Evolutionary conservation across 1,139 yeast species (phyloP).

Genomic region (Saccharomyces hybrid): DNA sequence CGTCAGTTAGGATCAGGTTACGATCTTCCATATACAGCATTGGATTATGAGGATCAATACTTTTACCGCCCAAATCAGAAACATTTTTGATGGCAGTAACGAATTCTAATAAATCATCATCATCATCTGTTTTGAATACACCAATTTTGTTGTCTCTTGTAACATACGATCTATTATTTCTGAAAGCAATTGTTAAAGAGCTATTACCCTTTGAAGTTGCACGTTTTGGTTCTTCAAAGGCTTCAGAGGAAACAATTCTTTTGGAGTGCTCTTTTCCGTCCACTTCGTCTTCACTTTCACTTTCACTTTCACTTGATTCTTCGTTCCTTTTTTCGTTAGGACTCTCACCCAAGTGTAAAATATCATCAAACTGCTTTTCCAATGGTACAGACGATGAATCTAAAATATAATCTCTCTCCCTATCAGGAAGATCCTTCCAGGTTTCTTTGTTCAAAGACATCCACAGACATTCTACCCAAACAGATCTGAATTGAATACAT

Average conservation of each 20-base stretch:
- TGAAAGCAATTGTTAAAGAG: constrained; percentile 61
- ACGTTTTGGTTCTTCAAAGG: constrained; percentile 25
- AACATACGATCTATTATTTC: constrained; percentile 67
- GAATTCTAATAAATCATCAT: constrained; percentile 46
- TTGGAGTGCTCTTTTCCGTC: constrained; percentile 20
- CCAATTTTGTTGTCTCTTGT: constrained; percentile 75
- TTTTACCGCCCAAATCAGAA: constrained; percentile 43
- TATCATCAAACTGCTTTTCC: constrained; percentile 30
- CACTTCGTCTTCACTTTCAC: constrained; percentile 25
- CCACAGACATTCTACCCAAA: constrained; percentile 51
- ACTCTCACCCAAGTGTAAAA: constrained; percentile 27
- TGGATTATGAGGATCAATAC: constrained; percentile 52
- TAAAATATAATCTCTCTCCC: constrained; percentile 44
- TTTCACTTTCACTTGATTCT: constrained; percentile 17
- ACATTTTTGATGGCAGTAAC: constrained; percentile 61
- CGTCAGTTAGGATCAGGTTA: constrained; percentile 56
- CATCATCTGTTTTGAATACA: constrained; percentile 57
- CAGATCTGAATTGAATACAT: constrained; percentile 46
- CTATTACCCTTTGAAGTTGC: constrained; percentile 37
- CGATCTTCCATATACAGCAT: constrained; percentile 74
- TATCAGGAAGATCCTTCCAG: constrained; percentile 41
- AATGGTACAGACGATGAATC: constrained; percentile 39
- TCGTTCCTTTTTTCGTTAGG: constrained; percentile 17
- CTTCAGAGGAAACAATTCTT: constrained; percentile 23
- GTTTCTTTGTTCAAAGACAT: constrained; percentile 47